These are phyloP conservation scores for Ogataea glucozyma DNA, from an alignment of 805 yeast species.

Conservation along the genomic window DNA sequence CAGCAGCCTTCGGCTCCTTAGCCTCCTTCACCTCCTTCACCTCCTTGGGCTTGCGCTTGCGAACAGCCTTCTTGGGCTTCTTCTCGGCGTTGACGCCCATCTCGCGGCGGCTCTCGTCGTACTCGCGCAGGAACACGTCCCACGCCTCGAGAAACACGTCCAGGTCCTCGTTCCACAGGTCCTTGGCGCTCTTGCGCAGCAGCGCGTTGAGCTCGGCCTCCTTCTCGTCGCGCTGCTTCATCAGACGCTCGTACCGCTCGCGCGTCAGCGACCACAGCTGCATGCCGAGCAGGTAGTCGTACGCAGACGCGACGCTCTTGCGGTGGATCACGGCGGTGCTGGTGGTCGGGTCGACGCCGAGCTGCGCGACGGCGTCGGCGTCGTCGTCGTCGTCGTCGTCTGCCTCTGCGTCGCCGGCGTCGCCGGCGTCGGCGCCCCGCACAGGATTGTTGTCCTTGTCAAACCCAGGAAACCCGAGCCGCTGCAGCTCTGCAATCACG, in stretches of 20 bases:
- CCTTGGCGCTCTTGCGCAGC: conserved; percentile 73
- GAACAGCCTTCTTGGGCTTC: conserved; percentile 39
- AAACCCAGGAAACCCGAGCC: conserved; percentile 72
- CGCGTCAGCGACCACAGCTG: conserved; percentile 89
- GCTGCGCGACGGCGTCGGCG: conserved; percentile 36
- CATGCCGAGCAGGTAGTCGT: conserved; percentile 90
- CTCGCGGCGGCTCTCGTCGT: conserved; percentile 57
- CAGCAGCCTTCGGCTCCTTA: conserved; percentile 7
- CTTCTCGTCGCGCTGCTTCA: conserved; percentile 69
- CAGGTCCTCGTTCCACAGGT: conserved; percentile 83
- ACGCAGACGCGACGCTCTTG: conserved; percentile 60
- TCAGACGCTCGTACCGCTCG: conserved; percentile 81
- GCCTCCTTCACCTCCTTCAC: conserved; percentile 7
- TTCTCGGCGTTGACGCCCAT: conserved; percentile 47
- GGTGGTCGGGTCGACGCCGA: conserved; percentile 40
- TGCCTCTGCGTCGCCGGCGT: conserved; percentile 42
- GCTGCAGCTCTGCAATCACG: conserved; percentile 62
- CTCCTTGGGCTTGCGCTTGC: conserved; percentile 34
- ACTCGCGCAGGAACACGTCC: conserved; percentile 65
- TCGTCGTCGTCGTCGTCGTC: conserved; percentile 33
- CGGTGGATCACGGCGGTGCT: conserved; percentile 42
- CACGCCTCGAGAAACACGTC: conserved; percentile 70
- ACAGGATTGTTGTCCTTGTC: conserved; percentile 69
- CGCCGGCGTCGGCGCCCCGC: conserved; percentile 22
- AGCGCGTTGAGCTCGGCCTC: conserved; percentile 69